Evolutionary conservation across 345 rosid genomes (phyloP).

Genomic region (Cardamine chenopodiifolia): DNA sequence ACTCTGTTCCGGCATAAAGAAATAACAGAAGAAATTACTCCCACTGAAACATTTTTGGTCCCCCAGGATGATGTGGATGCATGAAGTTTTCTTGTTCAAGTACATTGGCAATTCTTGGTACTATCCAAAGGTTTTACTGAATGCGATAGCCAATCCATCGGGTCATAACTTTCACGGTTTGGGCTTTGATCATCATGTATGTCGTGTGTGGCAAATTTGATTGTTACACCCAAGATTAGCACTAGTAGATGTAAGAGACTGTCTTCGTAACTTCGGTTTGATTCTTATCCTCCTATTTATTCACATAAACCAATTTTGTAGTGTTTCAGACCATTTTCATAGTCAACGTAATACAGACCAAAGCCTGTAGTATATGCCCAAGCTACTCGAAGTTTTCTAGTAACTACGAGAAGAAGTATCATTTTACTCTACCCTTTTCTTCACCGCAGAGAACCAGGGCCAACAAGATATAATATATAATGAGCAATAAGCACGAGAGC

Average conservation of each 20-base stretch:
- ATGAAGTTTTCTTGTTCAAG: slow-evolving; percentile 6
- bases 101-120: background rate
- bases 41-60: background rate
- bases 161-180: background rate
- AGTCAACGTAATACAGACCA: slow-evolving; percentile 16
- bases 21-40: slow-evolving; percentile 7
- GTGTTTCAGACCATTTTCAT: slow-evolving; percentile 4
- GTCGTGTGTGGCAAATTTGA: background rate
- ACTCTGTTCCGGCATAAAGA: background rate
- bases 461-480: background rate
- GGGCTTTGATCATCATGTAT: background rate
- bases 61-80: background rate
- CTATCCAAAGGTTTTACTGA: background rate
- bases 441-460: background rate
- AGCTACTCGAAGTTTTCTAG: slow-evolving; percentile 1
- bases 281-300: background rate
- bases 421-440: too few relatives aligned
- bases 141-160: slow-evolving; percentile 1
- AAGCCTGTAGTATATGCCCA: background rate
- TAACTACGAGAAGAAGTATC: background rate
- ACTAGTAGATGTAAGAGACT: background rate
- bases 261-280: slow-evolving; percentile 1
- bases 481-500: background rate
- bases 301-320: background rate
- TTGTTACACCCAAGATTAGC: background rate